Evolutionary conservation across 805 yeast species (phyloP).

Genomic region (Novakomyces olei): DNA sequence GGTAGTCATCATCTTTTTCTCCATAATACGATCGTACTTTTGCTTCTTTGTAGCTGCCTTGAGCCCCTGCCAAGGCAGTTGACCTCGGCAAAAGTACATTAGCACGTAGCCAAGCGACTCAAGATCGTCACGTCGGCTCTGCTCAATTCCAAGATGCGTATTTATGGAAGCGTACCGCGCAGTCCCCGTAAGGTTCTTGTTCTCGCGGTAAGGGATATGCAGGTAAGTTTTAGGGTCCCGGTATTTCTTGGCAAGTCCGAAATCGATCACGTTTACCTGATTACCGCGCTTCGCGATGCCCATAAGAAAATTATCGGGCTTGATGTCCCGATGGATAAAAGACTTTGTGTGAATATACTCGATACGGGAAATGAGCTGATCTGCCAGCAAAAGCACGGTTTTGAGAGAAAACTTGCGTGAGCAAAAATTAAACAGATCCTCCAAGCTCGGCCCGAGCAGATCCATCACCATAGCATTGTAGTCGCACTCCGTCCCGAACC

Average conservation of each 20-base stretch:
- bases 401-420: constrained; percentile 80
- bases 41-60: constrained; percentile 94
- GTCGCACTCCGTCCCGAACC: constrained; percentile 93
- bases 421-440: constrained; percentile 89
- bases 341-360: constrained; percentile 92
- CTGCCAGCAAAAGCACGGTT: constrained; percentile 79
- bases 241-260: constrained; percentile 81
- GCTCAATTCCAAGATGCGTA: constrained; percentile 93
- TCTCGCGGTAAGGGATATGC: constrained; percentile 90
- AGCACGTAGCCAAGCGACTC: constrained; percentile 88
- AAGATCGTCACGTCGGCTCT: constrained; percentile 85
- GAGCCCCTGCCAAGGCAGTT: constrained; percentile 96
- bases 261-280: constrained; percentile 82
- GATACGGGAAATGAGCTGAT: constrained; percentile 77
- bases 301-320: constrained; percentile 68
- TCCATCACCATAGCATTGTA: constrained; percentile 95
- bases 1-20: constrained; percentile 78
- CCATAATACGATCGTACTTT: constrained; percentile 89
- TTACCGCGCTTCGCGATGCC: constrained; percentile 87
- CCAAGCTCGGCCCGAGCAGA: constrained; percentile 81
- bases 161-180: constrained; percentile 90
- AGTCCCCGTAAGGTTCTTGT: constrained; percentile 89
- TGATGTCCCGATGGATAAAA: constrained; percentile 65
- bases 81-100: constrained; percentile 84
- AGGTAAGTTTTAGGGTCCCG: constrained; percentile 84